Conservation (phyloP, 164 flowering plant species). For the Magnolia kwangsiensis region DNA sequence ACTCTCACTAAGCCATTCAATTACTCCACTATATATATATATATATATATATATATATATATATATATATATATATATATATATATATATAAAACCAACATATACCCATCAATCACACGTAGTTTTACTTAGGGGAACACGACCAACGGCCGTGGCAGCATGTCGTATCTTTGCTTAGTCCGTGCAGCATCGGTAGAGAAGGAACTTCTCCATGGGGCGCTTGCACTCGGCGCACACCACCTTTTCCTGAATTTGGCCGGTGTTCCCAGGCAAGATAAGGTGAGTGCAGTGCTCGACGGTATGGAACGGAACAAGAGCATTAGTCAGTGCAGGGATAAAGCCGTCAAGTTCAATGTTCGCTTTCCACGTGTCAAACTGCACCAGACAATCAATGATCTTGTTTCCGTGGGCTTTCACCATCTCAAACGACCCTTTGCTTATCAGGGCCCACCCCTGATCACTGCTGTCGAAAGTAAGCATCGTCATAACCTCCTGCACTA, state of each 20-base stretch:
- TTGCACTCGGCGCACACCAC: constrained; percentile 67
- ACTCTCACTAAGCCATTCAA: no score
- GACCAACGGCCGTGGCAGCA: no score
- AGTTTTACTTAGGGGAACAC: no score
- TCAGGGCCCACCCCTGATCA: constrained; percentile 60
- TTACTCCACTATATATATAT: no score
- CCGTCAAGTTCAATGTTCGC: constrained; percentile 20
- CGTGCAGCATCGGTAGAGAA: constrained; percentile 68
- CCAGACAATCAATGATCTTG: constrained; percentile 25
- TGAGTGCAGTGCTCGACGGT: constrained; percentile 69
- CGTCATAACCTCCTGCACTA: constrained; percentile 50
- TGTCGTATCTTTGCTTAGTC: background rate
- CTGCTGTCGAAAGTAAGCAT: constrained; percentile 53
- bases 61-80: no score
- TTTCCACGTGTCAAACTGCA: constrained; percentile 41
- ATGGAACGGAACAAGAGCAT: constrained; percentile 27
- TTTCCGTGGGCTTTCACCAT: constrained; percentile 53
- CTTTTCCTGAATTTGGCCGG: constrained; percentile 44
- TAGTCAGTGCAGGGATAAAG: constrained; percentile 45
- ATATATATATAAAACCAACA: no score
- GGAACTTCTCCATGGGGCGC: constrained; percentile 67
- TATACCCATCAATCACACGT: no score
- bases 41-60: no score
- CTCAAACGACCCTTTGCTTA: constrained; percentile 40
- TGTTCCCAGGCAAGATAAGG: constrained; percentile 55